Evolutionary conservation across 164 flowering plant species (phyloP).

Genomic region (Magnolia sinica): DNA sequence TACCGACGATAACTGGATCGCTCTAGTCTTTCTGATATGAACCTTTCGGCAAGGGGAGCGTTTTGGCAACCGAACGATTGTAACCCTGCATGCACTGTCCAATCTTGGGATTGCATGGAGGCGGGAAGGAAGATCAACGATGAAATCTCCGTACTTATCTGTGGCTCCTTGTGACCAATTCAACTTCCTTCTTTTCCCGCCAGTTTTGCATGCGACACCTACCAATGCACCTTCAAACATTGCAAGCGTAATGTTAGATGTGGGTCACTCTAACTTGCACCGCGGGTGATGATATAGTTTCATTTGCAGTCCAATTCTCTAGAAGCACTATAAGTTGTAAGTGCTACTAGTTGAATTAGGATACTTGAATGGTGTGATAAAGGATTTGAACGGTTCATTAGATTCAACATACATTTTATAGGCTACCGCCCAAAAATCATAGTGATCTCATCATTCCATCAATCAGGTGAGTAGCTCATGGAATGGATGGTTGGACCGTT

Average conservation of each 20-base stretch:
- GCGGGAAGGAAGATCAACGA: slow-evolving; percentile 77
- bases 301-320: too few species aligned
- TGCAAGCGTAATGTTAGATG: neutral
- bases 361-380: too few species aligned
- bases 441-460: too few species aligned
- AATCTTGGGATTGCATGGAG: slow-evolving; percentile 66
- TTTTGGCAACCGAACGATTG: slow-evolving; percentile 42
- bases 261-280: too few species aligned
- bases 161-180: slow-evolving; percentile 35
- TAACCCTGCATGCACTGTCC: slow-evolving; percentile 48
- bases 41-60: slow-evolving; percentile 28
- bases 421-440: too few species aligned
- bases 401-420: too few species aligned
- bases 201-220: slow-evolving; percentile 42
- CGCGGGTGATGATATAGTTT: too few species aligned
- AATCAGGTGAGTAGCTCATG: too few species aligned
- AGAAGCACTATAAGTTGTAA: too few species aligned
- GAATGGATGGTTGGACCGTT: too few species aligned
- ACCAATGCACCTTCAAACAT: slow-evolving; percentile 58
- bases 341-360: too few species aligned
- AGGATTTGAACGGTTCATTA: too few species aligned
- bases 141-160: slow-evolving; percentile 73
- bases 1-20: slow-evolving; percentile 38
- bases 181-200: slow-evolving; percentile 22
- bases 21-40: slow-evolving; percentile 23